These are phyloP conservation scores for Glycine soja DNA, from an alignment of 306 rosid genomes.

Conservation along the genomic window DNA sequence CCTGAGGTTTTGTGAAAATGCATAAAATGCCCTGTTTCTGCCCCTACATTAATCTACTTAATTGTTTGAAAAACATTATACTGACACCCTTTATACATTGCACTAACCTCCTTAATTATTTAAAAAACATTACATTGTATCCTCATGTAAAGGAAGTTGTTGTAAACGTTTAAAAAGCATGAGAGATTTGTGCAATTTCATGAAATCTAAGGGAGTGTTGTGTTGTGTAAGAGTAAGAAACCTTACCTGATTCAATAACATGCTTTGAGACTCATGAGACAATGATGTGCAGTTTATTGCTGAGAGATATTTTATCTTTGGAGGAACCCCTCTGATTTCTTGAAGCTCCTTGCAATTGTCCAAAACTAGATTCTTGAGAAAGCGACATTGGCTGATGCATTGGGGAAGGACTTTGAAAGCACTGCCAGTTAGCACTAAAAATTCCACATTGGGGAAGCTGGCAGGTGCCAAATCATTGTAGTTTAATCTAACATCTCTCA, in stretches of 20 bases:
- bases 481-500: not conserved
- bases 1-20: no score
- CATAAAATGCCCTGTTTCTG: no score
- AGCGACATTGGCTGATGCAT: slow-evolving; percentile 16
- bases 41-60: no score
- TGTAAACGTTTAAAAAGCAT: no score
- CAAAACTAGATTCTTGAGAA: slow-evolving; percentile 23
- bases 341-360: slow-evolving; percentile 26
- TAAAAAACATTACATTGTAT: no score
- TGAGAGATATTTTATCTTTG: slow-evolving; percentile 37
- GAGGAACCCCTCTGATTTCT: slow-evolving; percentile 32
- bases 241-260: slow-evolving; percentile 41
- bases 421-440: not conserved
- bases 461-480: not conserved
- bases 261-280: not conserved
- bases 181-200: no score
- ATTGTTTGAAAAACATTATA: no score
- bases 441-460: not conserved
- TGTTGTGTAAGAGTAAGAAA: not conserved
- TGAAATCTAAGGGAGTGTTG: no score
- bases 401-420: slow-evolving; percentile 34
- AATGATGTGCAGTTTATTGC: slow-evolving; percentile 17
- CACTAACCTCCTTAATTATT: no score
- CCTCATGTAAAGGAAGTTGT: no score
- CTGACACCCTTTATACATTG: no score